Evolutionary conservation across 495 filamentous ascomycete species (phyloP), one percentile per base, ranked within the genome.

Genomic region (Penicillium antarcticum): DNA sequence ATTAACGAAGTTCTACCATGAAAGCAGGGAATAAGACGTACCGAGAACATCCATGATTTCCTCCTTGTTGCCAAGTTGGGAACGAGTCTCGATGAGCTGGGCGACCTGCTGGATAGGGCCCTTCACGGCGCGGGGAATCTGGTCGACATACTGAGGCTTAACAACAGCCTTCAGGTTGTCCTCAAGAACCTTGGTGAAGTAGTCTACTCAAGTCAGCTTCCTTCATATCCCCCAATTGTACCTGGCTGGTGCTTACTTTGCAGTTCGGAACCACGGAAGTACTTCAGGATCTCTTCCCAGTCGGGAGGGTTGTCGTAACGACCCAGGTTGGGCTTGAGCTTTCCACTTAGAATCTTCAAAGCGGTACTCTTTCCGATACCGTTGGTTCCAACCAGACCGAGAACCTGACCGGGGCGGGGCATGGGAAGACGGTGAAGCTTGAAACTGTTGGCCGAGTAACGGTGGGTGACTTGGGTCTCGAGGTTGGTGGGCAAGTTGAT

Each of bases 351-450:
- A 65, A 98, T 97, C 76, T 97, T 97, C 68, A 98, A 77, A 1
- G 94, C 94, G 0, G 94, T 97, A 74, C 91, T 96, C 81, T 98
- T 97, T 70, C 94, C 94, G 65, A 97, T 98, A 87, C 94, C 94
- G 83, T 98, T 97, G 45, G 92, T 97, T 63, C 94, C 94, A 16
- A 98, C 94, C 38, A 98, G 81, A 71, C 94, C 94, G 18, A 98
- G 77, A n/a, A 98, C 95, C 61, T 96, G 91, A 23, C 95, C 95
- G 26, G 94, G 94, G 36, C 94, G 84, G 38, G 94, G 94, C 75
- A 91, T 96, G 24, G 94, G 94, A 57, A 98, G 81, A 58, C 94
- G 81, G 71, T 98, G 94, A 52, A 98, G 85, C 80, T 98, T 98
- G 82, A 98, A 98, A 76, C 92, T 97, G 78, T 98, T 98, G 59